Conservation (phyloP, 139 green algal genomes). For the Edaphochlamys debaryana region DNA sequence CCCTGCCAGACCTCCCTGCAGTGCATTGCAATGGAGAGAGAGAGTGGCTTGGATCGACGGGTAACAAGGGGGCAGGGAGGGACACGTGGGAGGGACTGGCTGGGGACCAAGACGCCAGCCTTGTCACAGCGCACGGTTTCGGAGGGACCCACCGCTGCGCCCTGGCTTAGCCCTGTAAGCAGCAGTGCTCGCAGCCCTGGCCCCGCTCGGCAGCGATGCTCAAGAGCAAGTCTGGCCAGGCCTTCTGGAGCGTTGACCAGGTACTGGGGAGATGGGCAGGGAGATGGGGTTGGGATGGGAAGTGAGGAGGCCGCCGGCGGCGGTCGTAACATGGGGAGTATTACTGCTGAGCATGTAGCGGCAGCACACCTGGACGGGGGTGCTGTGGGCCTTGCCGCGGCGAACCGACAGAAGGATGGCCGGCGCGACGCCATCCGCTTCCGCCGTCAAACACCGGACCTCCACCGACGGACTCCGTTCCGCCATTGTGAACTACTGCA, state of each 20-base stretch:
- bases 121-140: too few relatives aligned
- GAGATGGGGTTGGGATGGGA: too few relatives aligned
- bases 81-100: too few relatives aligned
- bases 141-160: too few relatives aligned
- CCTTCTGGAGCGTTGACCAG: constrained; percentile 79
- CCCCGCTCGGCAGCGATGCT: constrained; percentile 73
- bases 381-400: neutral
- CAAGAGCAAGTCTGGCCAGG: constrained; percentile 72
- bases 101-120: too few relatives aligned
- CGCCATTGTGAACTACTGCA: too few relatives aligned
- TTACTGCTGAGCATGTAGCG: too few relatives aligned
- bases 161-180: constrained; percentile 11
- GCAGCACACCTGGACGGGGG: neutral
- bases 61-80: too few relatives aligned
- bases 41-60: too few relatives aligned
- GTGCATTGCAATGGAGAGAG: too few relatives aligned
- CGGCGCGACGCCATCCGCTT: constrained; percentile 1
- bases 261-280: constrained; percentile 63
- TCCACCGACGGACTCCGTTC: neutral
- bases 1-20: constrained; percentile 64
- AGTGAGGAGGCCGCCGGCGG: too few relatives aligned
- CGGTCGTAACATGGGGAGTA: too few relatives aligned
- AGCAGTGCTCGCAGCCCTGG: constrained; percentile 53
- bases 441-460: neutral
- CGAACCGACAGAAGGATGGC: neutral